These are phyloP conservation scores for Licmophora abbreviata DNA, from an alignment of 108 stramenopile genomes.

Conservation along the genomic window DNA sequence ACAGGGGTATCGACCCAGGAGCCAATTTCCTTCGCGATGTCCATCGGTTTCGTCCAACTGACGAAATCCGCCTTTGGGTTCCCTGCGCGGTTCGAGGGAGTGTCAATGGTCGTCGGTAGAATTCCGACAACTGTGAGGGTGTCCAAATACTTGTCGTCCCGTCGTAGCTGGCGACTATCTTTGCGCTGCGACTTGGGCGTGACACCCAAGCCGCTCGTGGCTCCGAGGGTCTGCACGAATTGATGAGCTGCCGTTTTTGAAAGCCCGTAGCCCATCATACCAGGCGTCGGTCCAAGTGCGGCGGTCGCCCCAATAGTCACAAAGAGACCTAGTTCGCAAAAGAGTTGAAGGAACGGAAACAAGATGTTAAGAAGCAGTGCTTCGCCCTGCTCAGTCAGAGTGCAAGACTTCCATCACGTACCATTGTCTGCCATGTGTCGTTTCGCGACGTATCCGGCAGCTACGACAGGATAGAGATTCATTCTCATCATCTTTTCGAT, in stretches of 20 bases:
- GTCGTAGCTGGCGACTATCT: conserved; percentile 10
- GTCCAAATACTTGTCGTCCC: conserved; percentile 19
- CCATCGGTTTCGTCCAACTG: conserved; percentile 57
- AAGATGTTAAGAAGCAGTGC: background rate
- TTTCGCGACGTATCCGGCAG: conserved; percentile 53
- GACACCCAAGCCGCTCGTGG: conserved; percentile 21
- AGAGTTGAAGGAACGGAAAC: conserved; percentile 1
- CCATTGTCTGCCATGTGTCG: conserved; percentile 40
- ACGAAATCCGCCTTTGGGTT: conserved; percentile 33
- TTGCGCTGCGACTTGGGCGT: conserved; percentile 32
- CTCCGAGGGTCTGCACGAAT: conserved; percentile 56
- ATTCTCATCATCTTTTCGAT: conserved; percentile 44
- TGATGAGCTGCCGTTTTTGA: conserved; percentile 62
- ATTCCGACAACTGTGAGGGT: conserved; percentile 44
- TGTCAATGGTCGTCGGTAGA: conserved; percentile 72
- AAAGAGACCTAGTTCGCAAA: conserved; percentile 21
- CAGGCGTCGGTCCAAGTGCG: conserved; percentile 56
- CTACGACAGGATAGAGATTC: conserved; percentile 63
- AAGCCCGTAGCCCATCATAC: conserved; percentile 66
- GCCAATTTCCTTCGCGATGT: conserved; percentile 73
- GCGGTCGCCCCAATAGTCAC: conserved; percentile 62
- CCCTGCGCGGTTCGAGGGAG: conserved; percentile 61
- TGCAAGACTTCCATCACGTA: conserved; percentile 7
- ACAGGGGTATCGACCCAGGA: conserved; percentile 49
- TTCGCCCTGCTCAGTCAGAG: background rate